Conservation (phyloP, 805 yeast species). For the Saccharomycopsis oosterbeekiorum region DNA sequence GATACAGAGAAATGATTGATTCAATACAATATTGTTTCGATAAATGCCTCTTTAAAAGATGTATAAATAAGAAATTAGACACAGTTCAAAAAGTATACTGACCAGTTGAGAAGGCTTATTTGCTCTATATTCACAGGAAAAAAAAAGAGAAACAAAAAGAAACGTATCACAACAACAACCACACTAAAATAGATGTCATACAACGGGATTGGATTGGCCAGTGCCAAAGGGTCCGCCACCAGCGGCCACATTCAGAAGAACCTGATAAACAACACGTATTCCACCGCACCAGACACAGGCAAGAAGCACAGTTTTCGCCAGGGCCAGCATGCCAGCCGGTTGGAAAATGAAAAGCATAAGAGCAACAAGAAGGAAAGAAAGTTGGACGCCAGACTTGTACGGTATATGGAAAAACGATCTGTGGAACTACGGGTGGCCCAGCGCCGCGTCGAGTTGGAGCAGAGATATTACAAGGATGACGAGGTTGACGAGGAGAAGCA, state of each 20-base stretch:
- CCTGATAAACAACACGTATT: background rate
- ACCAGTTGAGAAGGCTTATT: too few species aligned
- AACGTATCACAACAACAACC: background rate
- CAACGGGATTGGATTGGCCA: conserved; percentile 28
- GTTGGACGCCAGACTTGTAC: background rate
- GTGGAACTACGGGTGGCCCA: background rate
- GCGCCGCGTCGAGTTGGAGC: background rate
- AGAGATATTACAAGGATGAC: background rate
- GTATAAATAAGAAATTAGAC: too few species aligned
- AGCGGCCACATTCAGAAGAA: conserved; percentile 27
- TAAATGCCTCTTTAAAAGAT: too few species aligned
- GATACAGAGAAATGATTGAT: too few species aligned
- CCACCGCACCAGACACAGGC: background rate
- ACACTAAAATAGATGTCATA: conserved; percentile 18
- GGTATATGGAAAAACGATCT: background rate
- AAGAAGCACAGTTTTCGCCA: background rate
- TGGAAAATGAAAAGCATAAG: background rate
- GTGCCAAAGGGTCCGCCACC: conserved; percentile 27
- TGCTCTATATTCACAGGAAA: too few species aligned
- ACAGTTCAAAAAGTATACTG: too few species aligned
- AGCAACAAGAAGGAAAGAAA: background rate
- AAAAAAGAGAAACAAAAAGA: background rate
- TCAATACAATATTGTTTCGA: too few species aligned
- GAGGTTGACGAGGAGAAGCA: background rate
- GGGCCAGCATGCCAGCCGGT: background rate